Evolutionary conservation across 129 eudicot species (phyloP).

Genomic region (Artemisia argyi): DNA sequence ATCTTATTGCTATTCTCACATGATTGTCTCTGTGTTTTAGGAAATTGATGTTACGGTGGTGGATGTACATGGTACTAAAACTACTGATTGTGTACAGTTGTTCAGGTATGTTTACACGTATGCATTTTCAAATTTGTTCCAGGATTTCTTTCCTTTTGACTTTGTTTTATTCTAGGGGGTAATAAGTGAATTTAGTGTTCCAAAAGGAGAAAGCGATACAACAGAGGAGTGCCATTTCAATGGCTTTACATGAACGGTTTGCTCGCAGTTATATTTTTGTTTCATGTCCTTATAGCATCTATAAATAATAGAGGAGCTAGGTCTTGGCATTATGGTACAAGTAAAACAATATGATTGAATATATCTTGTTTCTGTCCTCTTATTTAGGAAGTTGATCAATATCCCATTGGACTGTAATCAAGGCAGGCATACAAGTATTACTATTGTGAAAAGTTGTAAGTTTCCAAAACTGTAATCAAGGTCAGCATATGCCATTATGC

Average conservation of each 20-base stretch:
- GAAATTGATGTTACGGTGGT: constrained; percentile 51
- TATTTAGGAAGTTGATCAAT: constrained; percentile 78
- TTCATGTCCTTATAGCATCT: constrained; percentile 63
- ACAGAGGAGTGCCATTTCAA: constrained; percentile 48
- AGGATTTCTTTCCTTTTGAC: constrained; percentile 6
- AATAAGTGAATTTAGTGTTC: constrained; percentile 66
- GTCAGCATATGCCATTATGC: too few species aligned
- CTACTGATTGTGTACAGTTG: neutral
- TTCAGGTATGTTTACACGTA: too few species aligned
- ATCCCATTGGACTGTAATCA: constrained; percentile 77
- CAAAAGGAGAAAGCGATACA: constrained; percentile 43
- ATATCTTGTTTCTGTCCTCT: constrained; percentile 45
- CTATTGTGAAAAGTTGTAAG: neutral
- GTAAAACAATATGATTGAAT: constrained; percentile 22
- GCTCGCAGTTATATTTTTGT: constrained; percentile 62
- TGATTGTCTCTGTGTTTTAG: neutral
- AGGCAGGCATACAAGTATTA: constrained; percentile 27
- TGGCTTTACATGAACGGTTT: constrained; percentile 79
- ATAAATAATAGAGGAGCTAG: constrained; percentile 69
- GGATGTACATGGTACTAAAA: constrained; percentile 61
- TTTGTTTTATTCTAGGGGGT: constrained; percentile 50
- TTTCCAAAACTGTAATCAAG: neutral
- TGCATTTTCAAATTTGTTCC: neutral
- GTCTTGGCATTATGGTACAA: constrained; percentile 84
- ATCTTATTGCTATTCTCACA: neutral